phyloP scores from a whole-genome alignment of 768 basidiomycete species.

The Mycena metata region DNA sequence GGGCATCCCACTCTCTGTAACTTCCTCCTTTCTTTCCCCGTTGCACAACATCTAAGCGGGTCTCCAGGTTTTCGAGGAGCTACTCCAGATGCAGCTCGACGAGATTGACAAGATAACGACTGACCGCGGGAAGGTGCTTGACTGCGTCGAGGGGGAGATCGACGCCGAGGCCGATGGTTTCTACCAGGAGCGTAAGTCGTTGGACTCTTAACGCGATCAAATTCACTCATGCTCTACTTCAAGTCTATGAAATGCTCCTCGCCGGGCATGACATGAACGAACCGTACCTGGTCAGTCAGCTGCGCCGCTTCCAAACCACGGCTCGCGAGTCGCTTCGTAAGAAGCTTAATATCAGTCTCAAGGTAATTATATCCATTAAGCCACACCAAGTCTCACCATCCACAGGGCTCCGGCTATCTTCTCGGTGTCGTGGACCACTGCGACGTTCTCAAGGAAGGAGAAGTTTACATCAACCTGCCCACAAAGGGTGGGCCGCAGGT shows the following conservation, averaged over 20 bases:
- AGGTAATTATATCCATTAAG: constrained; percentile 11
- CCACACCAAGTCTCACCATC: not conserved
- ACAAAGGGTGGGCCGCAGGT: constrained; percentile 34
- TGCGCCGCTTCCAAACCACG: constrained; percentile 34
- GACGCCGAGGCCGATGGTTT: constrained; percentile 28
- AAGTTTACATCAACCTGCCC: constrained; percentile 42
- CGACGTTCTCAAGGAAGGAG: constrained; percentile 38
- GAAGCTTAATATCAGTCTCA: constrained; percentile 40
- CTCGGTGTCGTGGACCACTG: constrained; percentile 42
- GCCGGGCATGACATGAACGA: constrained; percentile 42
- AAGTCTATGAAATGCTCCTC: constrained; percentile 40
- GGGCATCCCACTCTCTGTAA: constrained; percentile 25
- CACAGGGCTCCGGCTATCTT: constrained; percentile 36
- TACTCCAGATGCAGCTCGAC: constrained; percentile 33
- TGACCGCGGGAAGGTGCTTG: constrained; percentile 30
- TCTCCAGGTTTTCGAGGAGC: constrained; percentile 31
- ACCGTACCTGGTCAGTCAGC: constrained; percentile 36
- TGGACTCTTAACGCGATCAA: not conserved
- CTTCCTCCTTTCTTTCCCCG: not conserved
- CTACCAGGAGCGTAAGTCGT: constrained; percentile 33
- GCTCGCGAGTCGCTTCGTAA: constrained; percentile 32
- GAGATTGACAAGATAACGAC: constrained; percentile 31
- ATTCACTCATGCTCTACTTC: not conserved
- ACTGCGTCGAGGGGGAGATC: constrained; percentile 35
- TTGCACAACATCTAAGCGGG: not conserved